Percentiles rank a stretch among this genome's conserved stretches.
Conservation (phyloP, 306 rosid species). For the Casuarina cunninghamiana region DNA sequence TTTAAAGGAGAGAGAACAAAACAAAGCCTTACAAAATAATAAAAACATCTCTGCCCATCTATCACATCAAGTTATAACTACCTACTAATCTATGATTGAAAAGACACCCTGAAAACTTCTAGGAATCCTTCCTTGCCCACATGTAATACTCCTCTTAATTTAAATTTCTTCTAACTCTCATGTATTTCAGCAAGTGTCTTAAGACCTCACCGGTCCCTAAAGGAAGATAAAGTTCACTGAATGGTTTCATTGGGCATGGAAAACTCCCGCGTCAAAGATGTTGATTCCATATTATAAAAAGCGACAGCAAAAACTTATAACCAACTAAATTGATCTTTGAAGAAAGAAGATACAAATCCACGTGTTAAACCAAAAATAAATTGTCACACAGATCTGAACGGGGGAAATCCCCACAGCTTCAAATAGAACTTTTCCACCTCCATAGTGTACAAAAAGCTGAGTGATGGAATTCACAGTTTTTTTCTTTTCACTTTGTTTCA, state of each 20-base stretch:
- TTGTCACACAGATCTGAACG: neutral
- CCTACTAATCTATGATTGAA: neutral
- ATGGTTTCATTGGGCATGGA: constrained; percentile 15
- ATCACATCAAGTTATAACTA: neutral
- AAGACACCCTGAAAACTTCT: neutral
- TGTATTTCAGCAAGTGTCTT: neutral
- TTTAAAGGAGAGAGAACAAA: neutral
- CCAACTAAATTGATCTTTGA: neutral
- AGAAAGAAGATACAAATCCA: neutral
- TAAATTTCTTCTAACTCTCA: neutral
- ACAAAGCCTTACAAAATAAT: neutral
- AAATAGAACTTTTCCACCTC: neutral
- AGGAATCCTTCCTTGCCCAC: neutral
- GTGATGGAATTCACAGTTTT: neutral
- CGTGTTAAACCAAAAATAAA: neutral
- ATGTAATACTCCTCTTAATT: neutral
- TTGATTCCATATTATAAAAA: neutral
- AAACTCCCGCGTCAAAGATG: neutral
- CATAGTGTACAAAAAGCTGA: neutral
- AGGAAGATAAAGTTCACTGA: neutral
- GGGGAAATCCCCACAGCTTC: neutral
- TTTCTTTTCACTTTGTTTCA: constrained; percentile 12
- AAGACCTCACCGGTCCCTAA: neutral
- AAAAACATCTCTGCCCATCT: neutral
- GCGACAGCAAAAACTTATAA: neutral